phyloP scores from a whole-genome alignment of 805 yeast species.

The Ogataea henricii region DNA sequence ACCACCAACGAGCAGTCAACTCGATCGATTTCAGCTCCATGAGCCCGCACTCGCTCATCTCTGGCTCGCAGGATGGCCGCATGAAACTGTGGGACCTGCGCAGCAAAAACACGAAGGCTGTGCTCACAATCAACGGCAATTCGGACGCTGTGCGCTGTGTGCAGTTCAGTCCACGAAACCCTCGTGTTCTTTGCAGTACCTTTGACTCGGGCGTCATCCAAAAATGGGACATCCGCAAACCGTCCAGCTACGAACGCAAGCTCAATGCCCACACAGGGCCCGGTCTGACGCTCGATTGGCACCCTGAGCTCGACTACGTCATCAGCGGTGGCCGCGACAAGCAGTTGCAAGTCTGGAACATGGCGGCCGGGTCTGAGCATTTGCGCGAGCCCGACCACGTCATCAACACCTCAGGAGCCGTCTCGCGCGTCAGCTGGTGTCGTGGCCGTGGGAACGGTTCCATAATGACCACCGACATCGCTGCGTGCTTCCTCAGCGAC shows the following conservation, averaged over 20 bases:
- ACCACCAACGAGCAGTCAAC: conserved; percentile 50
- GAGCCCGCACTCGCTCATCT: conserved; percentile 43
- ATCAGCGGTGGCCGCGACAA: conserved; percentile 94
- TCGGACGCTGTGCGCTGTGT: conserved; percentile 70
- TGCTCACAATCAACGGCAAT: conserved; percentile 54
- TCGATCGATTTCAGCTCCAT: conserved; percentile 43
- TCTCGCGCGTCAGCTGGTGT: conserved; percentile 74
- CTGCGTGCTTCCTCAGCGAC: conserved; percentile 71
- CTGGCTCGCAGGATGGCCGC: conserved; percentile 82
- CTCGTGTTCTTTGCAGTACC: conserved; percentile 67
- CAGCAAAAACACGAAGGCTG: conserved; percentile 46
- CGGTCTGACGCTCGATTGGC: conserved; percentile 86
- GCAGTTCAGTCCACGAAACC: conserved; percentile 53
- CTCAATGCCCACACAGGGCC: conserved; percentile 92
- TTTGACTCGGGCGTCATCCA: conserved; percentile 89
- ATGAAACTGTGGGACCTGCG: conserved; percentile 77
- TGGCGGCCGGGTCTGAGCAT: conserved; percentile 42
- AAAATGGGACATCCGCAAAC: conserved; percentile 81
- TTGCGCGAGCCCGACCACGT: conserved; percentile 63
- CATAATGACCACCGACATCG: conserved; percentile 64
- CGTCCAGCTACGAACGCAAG: conserved; percentile 61
- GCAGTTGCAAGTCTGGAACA: conserved; percentile 75
- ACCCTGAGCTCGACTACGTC: conserved; percentile 77
- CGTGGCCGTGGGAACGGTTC: conserved; percentile 41
- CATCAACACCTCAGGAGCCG: conserved; percentile 74